Evolutionary conservation across 1,284 basidiomycete genomes (phyloP).

Genomic region (Gomphus sp.): DNA sequence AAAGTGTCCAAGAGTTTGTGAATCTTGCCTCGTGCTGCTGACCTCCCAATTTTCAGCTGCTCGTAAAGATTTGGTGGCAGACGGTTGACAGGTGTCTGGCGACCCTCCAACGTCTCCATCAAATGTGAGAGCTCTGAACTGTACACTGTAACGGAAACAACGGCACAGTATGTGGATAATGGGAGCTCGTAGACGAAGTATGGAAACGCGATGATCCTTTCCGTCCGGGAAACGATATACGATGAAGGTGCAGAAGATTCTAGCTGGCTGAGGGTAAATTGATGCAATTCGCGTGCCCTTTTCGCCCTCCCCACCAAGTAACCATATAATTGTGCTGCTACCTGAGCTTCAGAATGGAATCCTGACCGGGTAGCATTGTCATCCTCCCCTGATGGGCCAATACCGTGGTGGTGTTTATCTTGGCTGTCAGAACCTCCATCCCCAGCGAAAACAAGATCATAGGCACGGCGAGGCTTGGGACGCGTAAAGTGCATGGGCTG

Average conservation of each 20-base stretch:
- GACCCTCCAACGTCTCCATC: slow-evolving; percentile 36
- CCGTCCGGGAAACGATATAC: slow-evolving; percentile 40
- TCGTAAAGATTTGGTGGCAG: slow-evolving; percentile 39
- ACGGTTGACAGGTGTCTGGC: slow-evolving; percentile 37
- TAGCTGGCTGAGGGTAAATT: slow-evolving; percentile 42
- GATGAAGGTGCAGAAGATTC: slow-evolving; percentile 27
- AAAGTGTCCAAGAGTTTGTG: slow-evolving; percentile 53
- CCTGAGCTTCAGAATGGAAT: slow-evolving; percentile 56
- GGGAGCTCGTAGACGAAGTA: slow-evolving; percentile 54
- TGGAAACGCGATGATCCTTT: slow-evolving; percentile 45
- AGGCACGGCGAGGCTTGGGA: neutral
- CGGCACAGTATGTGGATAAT: slow-evolving; percentile 45
- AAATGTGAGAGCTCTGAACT: slow-evolving; percentile 42
- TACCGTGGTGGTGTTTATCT: neutral
- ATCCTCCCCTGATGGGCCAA: slow-evolving; percentile 20
- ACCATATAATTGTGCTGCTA: slow-evolving; percentile 58
- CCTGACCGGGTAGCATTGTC: slow-evolving; percentile 45
- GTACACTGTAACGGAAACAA: slow-evolving; percentile 46
- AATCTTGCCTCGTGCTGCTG: slow-evolving; percentile 47
- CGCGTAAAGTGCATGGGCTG: neutral
- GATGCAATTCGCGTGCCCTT: slow-evolving; percentile 54
- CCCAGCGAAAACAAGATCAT: neutral
- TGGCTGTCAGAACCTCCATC: neutral
- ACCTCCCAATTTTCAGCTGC: slow-evolving; percentile 44
- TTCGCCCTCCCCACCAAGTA: slow-evolving; percentile 55